Conservation (phyloP, 1,284 basidiomycete genomes). For the Ceratobasidium sp. region DNA sequence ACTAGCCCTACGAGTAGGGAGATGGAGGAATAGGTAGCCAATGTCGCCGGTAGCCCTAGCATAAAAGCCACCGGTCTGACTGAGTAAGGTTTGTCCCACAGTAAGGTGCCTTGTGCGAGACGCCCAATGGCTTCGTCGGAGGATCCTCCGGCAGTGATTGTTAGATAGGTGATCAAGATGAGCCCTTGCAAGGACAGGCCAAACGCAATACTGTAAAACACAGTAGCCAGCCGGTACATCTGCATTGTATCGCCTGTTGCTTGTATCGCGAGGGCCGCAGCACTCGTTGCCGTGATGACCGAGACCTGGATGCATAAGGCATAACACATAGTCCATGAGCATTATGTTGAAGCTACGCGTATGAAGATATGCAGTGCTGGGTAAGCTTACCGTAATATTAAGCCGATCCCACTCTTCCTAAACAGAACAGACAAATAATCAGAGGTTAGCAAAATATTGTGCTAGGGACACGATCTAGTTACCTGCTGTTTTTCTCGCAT, state of each 20-base stretch:
- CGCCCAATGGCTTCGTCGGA: slow-evolving; percentile 25
- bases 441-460: not conserved
- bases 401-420: slow-evolving; percentile 32
- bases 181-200: slow-evolving; percentile 24
- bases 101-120: not conserved
- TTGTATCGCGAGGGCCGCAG: slow-evolving; percentile 11
- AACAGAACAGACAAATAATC: not conserved
- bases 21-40: slow-evolving; percentile 23
- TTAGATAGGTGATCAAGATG: slow-evolving; percentile 1
- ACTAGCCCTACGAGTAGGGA: slow-evolving; percentile 25
- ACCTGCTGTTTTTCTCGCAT: slow-evolving; percentile 28
- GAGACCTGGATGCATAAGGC: not conserved
- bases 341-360: too few relatives aligned
- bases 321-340: not conserved
- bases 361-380: too few relatives aligned
- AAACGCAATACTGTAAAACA: slow-evolving; percentile 27
- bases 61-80: slow-evolving; percentile 9
- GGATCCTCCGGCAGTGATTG: slow-evolving; percentile 23
- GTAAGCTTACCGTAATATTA: slow-evolving; percentile 11
- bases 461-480: not conserved
- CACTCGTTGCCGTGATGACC: slow-evolving; percentile 26
- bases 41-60: slow-evolving; percentile 17
- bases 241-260: not conserved
- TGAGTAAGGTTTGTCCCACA: too few relatives aligned
- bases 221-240: slow-evolving; percentile 16